Conservation (phyloP, 345 rosid species). For the Eucalyptus polyanthemos region DNA sequence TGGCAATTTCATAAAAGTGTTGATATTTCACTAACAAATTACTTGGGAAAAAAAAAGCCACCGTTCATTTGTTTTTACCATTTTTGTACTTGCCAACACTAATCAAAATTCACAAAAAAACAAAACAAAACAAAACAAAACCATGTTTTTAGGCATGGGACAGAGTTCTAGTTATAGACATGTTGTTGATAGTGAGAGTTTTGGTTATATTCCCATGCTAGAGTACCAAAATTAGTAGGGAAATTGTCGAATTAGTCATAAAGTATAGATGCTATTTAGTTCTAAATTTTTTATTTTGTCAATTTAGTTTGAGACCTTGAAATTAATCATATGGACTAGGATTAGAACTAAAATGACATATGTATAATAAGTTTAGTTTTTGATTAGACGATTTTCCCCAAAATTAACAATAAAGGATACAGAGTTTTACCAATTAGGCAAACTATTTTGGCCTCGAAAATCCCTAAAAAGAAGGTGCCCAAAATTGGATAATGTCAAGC, state of each 20-base stretch:
- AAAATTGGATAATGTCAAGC: background rate
- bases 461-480: background rate
- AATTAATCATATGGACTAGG: background rate
- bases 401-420: background rate
- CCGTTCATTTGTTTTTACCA: background rate
- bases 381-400: background rate
- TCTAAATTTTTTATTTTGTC: background rate
- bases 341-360: background rate
- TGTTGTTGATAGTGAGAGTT: background rate
- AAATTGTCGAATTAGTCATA: background rate
- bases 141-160: background rate
- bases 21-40: background rate
- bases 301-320: background rate
- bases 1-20: background rate
- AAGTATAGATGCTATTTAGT: too few relatives aligned
- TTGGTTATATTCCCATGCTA: background rate
- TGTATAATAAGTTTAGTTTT: too few relatives aligned
- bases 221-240: background rate
- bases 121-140: background rate
- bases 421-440: background rate
- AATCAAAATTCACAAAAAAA: background rate
- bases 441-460: background rate
- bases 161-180: background rate
- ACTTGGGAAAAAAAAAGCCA: background rate
- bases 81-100: background rate